phyloP scores from a whole-genome alignment of 2,329 filamentous ascomycete genomes.

The Dothistroma septosporum region DNA sequence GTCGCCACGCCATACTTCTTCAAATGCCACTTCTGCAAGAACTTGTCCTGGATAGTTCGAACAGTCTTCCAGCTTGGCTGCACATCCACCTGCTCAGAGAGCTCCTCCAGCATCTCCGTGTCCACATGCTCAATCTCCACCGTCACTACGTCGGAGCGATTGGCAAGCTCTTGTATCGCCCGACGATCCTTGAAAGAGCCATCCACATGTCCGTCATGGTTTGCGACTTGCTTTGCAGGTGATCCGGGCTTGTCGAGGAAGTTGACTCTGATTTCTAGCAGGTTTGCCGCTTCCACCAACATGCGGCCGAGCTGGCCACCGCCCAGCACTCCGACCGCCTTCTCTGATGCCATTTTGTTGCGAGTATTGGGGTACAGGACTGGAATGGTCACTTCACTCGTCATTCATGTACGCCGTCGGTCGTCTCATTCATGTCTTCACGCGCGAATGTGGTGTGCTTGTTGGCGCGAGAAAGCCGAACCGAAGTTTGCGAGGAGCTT shows the following conservation, averaged over 20 bases:
- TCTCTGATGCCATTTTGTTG: slow-evolving; percentile 20
- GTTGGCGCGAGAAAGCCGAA: not conserved
- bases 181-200: slow-evolving; percentile 84
- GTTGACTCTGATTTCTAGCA: slow-evolving; percentile 72
- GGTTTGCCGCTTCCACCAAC: slow-evolving; percentile 82
- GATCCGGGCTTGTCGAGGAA: slow-evolving; percentile 72
- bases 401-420: not conserved
- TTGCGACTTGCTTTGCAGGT: slow-evolving; percentile 81
- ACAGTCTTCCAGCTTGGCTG: slow-evolving; percentile 83
- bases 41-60: slow-evolving; percentile 90
- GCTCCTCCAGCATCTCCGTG: slow-evolving; percentile 81
- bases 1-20: slow-evolving; percentile 64
- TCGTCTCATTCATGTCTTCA: slow-evolving; percentile 1
- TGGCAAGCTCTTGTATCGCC: slow-evolving; percentile 75
- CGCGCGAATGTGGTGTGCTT: not conserved
- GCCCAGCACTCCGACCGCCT: slow-evolving; percentile 39
- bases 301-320: slow-evolving; percentile 74
- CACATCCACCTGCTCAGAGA: slow-evolving; percentile 62
- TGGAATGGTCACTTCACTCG: not conserved
- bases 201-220: slow-evolving; percentile 67
- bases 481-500: not conserved
- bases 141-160: slow-evolving; percentile 73
- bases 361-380: not conserved
- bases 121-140: slow-evolving; percentile 96
- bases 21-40: slow-evolving; percentile 78